Percentiles rank a stretch among this genome's conserved stretches.
phyloP scores from a whole-genome alignment of 164 flowering plant genomes.

The Pachysandra terminalis region DNA sequence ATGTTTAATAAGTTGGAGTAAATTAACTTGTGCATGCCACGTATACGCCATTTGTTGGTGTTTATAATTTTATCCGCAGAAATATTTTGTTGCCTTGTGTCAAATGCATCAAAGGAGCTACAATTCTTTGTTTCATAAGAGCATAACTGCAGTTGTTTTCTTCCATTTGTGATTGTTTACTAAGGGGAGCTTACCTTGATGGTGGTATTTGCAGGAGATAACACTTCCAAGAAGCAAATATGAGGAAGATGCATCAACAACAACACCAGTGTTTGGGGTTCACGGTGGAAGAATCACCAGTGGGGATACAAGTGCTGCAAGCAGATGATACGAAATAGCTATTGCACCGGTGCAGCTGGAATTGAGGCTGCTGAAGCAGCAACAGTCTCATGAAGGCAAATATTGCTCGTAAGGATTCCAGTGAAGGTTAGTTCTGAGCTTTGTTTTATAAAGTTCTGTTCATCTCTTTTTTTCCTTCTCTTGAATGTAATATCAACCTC shows the following conservation, averaged over 20 bases:
- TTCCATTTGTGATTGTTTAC: too few relatives aligned
- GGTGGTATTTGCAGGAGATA: constrained; percentile 44
- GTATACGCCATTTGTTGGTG: too few relatives aligned
- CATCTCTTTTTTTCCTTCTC: too few relatives aligned
- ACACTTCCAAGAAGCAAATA: constrained; percentile 82
- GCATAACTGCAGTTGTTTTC: too few relatives aligned
- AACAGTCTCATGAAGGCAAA: constrained; percentile 71
- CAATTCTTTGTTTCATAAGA: too few relatives aligned
- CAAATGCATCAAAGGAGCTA: too few relatives aligned
- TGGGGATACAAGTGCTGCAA: constrained; percentile 97
- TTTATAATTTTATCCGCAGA: too few relatives aligned
- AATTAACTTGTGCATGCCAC: too few relatives aligned
- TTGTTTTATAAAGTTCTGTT: not conserved
- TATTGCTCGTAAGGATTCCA: constrained; percentile 72
- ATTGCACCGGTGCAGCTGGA: constrained; percentile 87
- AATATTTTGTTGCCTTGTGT: too few relatives aligned
- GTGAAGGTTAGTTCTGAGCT: constrained; percentile 49
- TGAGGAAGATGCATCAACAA: constrained; percentile 90
- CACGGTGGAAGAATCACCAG: constrained; percentile 98
- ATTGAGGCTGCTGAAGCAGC: constrained; percentile 90
- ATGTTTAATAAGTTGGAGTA: too few relatives aligned
- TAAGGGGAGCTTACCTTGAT: too few relatives aligned
- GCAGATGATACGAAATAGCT: constrained; percentile 74
- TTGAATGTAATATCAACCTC: too few relatives aligned
- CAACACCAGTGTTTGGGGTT: constrained; percentile 91